These are phyloP conservation scores for Amaranthus cruentus DNA, from an alignment of 148 eudicot species.

Conservation along the genomic window DNA sequence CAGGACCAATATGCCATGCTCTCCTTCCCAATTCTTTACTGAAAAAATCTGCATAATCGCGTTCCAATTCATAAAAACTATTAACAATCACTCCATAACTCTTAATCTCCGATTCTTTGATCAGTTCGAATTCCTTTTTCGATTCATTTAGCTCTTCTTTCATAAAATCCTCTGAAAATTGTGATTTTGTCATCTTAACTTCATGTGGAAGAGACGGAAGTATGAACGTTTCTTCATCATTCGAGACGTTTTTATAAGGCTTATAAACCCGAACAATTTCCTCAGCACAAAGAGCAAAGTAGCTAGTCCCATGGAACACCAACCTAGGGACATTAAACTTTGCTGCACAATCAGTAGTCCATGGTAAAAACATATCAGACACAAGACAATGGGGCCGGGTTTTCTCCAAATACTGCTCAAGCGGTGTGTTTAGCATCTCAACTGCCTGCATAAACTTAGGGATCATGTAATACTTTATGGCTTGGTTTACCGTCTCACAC, in stretches of 20 bases:
- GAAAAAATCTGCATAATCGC: conserved; percentile 16
- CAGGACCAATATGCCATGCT: conserved; percentile 5
- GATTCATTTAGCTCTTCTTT: neutral
- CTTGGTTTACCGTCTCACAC: conserved; percentile 25
- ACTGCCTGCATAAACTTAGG: conserved; percentile 29
- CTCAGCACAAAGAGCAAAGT: conserved; percentile 19
- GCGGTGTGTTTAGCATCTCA: conserved; percentile 28
- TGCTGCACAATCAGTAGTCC: conserved; percentile 29
- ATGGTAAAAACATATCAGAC: conserved; percentile 32
- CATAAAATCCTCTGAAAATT: neutral
- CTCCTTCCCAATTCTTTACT: neutral
- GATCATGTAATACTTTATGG: neutral
- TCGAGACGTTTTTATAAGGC: conserved; percentile 17
- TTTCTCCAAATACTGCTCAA: conserved; percentile 34
- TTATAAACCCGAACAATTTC: conserved; percentile 11
- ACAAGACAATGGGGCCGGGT: conserved; percentile 23
- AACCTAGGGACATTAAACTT: conserved; percentile 26
- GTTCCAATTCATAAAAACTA: conserved; percentile 33
- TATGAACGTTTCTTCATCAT: conserved; percentile 10
- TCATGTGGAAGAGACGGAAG: conserved; percentile 26
- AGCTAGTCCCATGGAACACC: conserved; percentile 29
- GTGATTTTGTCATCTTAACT: conserved; percentile 13
- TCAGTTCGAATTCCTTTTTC: neutral
- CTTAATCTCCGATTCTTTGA: conserved; percentile 8
- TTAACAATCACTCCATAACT: conserved; percentile 28